Evolutionary conservation across 106 monocot genomes (phyloP).

Genomic region (Phalaenopsis equestris): DNA sequence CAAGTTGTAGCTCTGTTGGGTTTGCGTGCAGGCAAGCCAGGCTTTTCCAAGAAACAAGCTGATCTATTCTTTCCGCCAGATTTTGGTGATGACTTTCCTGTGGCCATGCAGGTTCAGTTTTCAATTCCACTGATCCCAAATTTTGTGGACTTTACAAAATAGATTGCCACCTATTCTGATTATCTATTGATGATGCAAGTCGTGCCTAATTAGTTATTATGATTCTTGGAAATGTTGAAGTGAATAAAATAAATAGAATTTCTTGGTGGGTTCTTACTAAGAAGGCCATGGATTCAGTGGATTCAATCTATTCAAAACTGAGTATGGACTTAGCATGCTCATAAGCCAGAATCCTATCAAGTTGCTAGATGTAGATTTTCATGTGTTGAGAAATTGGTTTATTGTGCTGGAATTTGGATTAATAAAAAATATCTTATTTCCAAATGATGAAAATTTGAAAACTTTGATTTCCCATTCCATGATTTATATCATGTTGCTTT

Average conservation of each 20-base stretch:
- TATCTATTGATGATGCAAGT: not conserved
- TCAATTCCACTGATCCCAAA: not conserved
- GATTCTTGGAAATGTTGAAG: not conserved
- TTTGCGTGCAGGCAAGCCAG: constrained; percentile 65
- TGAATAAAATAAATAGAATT: not conserved
- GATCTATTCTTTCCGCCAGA: constrained; percentile 99
- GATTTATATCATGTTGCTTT: no score
- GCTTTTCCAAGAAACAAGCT: constrained; percentile 94
- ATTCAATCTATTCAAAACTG: not conserved
- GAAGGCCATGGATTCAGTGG: not conserved
- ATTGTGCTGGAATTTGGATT: not conserved
- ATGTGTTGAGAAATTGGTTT: not conserved
- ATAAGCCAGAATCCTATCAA: not conserved
- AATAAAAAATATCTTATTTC: no score
- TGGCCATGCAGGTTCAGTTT: constrained; percentile 83
- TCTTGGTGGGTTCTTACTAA: no score
- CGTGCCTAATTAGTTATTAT: not conserved
- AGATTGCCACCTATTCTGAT: not conserved
- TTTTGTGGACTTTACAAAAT: not conserved
- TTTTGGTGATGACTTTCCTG: constrained; percentile 97
- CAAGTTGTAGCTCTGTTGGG: not conserved
- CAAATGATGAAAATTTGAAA: no score
- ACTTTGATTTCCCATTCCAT: no score
- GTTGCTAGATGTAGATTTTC: not conserved
- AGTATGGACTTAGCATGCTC: no score